phyloP scores from a whole-genome alignment of 768 basidiomycete species.

The Naganishia kalamii region DNA sequence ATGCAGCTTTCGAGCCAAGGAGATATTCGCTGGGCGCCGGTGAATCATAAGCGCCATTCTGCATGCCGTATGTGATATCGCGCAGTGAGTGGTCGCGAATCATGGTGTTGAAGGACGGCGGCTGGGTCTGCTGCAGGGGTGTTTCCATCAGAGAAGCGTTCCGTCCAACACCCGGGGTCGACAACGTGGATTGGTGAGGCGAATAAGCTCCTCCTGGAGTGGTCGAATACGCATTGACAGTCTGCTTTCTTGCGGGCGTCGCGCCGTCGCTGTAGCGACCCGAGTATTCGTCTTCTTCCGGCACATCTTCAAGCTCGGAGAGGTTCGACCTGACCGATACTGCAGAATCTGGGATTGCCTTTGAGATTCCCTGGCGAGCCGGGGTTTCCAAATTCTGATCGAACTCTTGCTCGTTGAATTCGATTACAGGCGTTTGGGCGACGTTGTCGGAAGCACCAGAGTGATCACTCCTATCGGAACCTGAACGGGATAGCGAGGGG shows the following conservation, averaged over 20 bases:
- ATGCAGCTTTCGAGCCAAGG: not conserved
- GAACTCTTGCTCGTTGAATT: not conserved
- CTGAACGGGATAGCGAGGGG: not conserved
- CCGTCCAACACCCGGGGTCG: not conserved
- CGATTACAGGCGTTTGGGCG: not conserved
- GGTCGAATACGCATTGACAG: not conserved
- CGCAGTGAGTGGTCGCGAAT: conserved; percentile 4
- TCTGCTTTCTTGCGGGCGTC: not conserved
- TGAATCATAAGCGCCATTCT: not conserved
- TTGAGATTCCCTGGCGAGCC: not conserved
- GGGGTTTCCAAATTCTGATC: not conserved
- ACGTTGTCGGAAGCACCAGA: not conserved
- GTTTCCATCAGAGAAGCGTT: conserved; percentile 7
- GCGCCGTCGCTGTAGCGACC: not conserved
- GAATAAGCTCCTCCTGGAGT: not conserved
- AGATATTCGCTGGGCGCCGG: conserved; percentile 9
- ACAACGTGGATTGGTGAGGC: not conserved
- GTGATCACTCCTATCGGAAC: not conserved
- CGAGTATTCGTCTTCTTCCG: conserved; percentile 4
- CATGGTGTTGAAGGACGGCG: conserved; percentile 6
- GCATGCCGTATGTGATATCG: conserved; percentile 2
- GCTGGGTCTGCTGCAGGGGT: conserved; percentile 1
- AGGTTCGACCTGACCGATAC: not conserved
- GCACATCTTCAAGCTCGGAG: not conserved
- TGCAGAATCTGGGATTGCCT: not conserved